A percentile compares a stretch with the other conserved stretches of the same genome.
Conservation (phyloP, 2,329 filamentous ascomycete species). For the Calonectria crousiana region DNA sequence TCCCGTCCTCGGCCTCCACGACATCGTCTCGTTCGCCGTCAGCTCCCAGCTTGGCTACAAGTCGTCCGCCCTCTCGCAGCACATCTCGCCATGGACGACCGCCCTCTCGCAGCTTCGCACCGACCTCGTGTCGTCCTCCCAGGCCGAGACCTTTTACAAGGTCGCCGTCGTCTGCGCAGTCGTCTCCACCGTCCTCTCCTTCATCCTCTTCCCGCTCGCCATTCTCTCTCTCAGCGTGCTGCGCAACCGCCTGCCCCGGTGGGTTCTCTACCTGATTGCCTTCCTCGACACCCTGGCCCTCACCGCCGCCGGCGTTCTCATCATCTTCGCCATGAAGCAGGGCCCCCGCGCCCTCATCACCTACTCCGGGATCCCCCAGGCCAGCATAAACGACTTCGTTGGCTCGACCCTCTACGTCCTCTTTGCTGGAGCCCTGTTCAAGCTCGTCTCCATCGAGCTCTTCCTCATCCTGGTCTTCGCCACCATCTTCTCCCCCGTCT, state of each 20-base stretch:
- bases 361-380: slow-evolving; percentile 24
- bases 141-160: slow-evolving; percentile 19
- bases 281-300: slow-evolving; percentile 21
- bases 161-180: slow-evolving; percentile 21
- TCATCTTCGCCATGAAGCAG: slow-evolving; percentile 31
- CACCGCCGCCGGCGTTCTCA: slow-evolving; percentile 23
- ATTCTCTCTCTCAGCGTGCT: slow-evolving; percentile 25
- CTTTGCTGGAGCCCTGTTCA: slow-evolving; percentile 31
- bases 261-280: slow-evolving; percentile 28
- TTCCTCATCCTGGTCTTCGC: slow-evolving; percentile 28
- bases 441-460: slow-evolving; percentile 29
- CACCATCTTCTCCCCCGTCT: slow-evolving; percentile 14
- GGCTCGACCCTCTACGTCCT: slow-evolving; percentile 25
- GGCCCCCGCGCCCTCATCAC: slow-evolving; percentile 30
- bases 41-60: neutral
- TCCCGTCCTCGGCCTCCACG: slow-evolving; percentile 18
- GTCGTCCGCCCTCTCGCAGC: neutral
- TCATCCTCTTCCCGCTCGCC: slow-evolving; percentile 22
- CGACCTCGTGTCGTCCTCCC: slow-evolving; percentile 14
- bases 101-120: slow-evolving; percentile 22
- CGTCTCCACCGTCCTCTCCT: slow-evolving; percentile 24
- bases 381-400: slow-evolving; percentile 21
- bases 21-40: slow-evolving; percentile 26
- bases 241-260: slow-evolving; percentile 15
- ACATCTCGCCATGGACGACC: slow-evolving; percentile 22